A percentile compares a stretch with the other conserved stretches of the same genome.
Evolutionary conservation across 805 yeast species (phyloP).

Genomic region (Cyberlindnera galapagoensis): DNA sequence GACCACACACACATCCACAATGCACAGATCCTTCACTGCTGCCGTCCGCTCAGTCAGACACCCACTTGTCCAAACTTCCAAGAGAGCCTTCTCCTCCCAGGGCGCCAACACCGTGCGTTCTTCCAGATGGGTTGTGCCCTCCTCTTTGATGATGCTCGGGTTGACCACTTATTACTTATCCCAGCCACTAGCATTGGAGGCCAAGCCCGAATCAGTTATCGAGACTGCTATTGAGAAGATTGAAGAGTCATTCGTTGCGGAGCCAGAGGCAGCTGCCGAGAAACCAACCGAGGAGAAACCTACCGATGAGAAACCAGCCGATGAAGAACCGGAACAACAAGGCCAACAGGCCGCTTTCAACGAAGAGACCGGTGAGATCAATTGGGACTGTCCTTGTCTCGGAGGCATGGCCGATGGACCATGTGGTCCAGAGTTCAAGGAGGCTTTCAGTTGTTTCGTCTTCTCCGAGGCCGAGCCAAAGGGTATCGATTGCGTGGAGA

Average conservation of each 20-base stretch:
- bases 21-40: too few species aligned
- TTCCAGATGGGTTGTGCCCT: slow-evolving; percentile 15
- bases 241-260: slow-evolving; percentile 2
- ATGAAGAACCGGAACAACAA: slow-evolving; percentile 26
- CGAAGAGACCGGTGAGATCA: slow-evolving; percentile 97
- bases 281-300: slow-evolving; percentile 4
- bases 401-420: slow-evolving; percentile 99
- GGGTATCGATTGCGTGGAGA: slow-evolving; percentile 90
- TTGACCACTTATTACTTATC: slow-evolving; percentile 12
- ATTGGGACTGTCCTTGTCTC: slow-evolving; percentile 99
- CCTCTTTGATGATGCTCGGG: slow-evolving; percentile 14
- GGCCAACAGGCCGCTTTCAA: slow-evolving; percentile 68
- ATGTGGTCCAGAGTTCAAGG: slow-evolving; percentile 93
- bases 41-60: slow-evolving; percentile 4
- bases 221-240: slow-evolving; percentile 4
- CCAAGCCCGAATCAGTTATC: slow-evolving; percentile 6
- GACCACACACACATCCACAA: too few species aligned
- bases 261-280: slow-evolving; percentile 2
- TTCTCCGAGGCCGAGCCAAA: slow-evolving; percentile 93
- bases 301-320: slow-evolving; percentile 14
- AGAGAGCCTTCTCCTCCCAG: slow-evolving; percentile 14
- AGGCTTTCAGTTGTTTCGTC: slow-evolving; percentile 91
- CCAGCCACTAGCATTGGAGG: slow-evolving; percentile 16
- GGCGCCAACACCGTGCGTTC: background rate
- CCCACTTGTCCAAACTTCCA: slow-evolving; percentile 2